These are phyloP conservation scores for Linaria vulgaris DNA, from an alignment of 257 asterid genomes.

Conservation along the genomic window DNA sequence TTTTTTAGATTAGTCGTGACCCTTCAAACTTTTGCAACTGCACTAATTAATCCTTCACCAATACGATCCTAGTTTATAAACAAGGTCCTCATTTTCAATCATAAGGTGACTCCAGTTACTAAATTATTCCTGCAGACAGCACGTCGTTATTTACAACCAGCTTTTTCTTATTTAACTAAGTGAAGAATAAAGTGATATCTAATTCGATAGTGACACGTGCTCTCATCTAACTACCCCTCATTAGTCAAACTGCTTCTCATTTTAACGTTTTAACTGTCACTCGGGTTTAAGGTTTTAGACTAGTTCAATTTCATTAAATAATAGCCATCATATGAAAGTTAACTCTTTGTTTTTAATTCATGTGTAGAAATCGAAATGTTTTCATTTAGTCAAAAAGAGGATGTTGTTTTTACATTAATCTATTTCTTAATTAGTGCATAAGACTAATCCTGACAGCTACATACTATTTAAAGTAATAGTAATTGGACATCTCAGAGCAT, in stretches of 20 bases:
- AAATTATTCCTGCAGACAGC: constrained; percentile 9
- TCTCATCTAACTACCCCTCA: constrained; percentile 16
- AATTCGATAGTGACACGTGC: constrained; percentile 31
- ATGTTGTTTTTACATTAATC: constrained; percentile 5
- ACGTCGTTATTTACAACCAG: constrained; percentile 19
- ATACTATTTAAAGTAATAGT: too few species aligned
- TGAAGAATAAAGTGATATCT: constrained; percentile 3
- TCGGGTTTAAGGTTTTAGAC: constrained; percentile 27
- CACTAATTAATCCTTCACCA: not conserved
- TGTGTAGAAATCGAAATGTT: not conserved
- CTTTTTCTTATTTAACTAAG: constrained; percentile 21
- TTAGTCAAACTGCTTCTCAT: constrained; percentile 29
- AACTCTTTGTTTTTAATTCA: not conserved
- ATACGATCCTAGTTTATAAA: not conserved
- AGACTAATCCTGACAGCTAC: too few species aligned
- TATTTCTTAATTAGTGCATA: not conserved
- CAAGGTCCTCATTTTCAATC: constrained; percentile 23
- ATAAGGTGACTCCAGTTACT: constrained; percentile 13
- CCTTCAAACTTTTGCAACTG: too few species aligned
- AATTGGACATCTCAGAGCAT: too few species aligned
- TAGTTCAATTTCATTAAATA: constrained; percentile 20
- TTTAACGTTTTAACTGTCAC: constrained; percentile 22
- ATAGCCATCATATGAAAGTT: not conserved
- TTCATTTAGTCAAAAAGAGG: constrained; percentile 7
- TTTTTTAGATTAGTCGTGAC: too few species aligned